Base-by-base conservation (phyloP, 176 grass and related monocot species). In the Oryza glaberrima region DNA sequence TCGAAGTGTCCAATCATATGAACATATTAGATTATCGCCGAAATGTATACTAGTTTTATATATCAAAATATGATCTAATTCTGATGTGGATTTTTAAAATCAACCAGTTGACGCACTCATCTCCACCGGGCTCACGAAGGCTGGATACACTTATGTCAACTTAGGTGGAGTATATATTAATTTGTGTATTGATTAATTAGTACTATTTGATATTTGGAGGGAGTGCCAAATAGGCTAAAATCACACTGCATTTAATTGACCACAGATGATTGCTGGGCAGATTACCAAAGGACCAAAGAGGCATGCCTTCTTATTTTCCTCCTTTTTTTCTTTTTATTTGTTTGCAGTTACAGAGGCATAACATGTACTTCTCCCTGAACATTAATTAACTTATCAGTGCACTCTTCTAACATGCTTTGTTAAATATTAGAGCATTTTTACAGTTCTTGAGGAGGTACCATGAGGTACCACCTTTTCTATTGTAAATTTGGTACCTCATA, bases 251-350 rank as follows among this genome's bases (percentile, higher is more conserved):
- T 4, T 74, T 56, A 7, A 19, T 35, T 23, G 3, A 7, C 40
- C 49, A 9, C 73, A 95, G 93, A 95, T 88, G 93, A 95, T 79
- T 95, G 90, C 82, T 95, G 93, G 93, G 93, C 85, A 26, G 83
- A 88, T 67, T 45, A 84, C 69, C 74, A 90, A 44, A 81, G 93
- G 75, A 87, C 73, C 23, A 48, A 66, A 45, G 22, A 92, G 88
- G 90, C 92, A 76, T 4, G n/a, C 0, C 52, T 58, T 7, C 0
- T 58, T n/a, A 1, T 1, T n/a, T 1, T 60, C 36, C 36, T 60
- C 2, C 4, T 9, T 9, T 3, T 0, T n/a, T n/a, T 60, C 9
- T 17, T 19, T 54, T 17, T 54, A 2, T 0, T n/a, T 11, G 54
- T 3, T 48, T 48, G 6, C 36, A 49, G 43, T 10, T 49, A 49